Conservation (phyloP, 2,329 filamentous ascomycete genomes). For the Penicillium sp. region DNA sequence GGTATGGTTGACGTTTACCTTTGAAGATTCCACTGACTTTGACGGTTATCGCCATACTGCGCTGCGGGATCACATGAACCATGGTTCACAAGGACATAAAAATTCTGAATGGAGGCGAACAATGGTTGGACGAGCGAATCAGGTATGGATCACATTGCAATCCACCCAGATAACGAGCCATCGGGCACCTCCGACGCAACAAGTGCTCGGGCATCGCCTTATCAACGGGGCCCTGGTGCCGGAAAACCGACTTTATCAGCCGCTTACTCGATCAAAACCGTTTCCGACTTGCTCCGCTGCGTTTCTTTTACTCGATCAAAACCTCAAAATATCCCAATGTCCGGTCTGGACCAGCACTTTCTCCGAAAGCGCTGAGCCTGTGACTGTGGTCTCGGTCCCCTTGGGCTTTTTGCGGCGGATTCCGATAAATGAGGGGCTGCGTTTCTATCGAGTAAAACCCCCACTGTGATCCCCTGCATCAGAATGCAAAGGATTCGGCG, state of each 20-base stretch:
- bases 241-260: constrained; percentile 13
- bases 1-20: background rate
- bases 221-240: constrained; percentile 7
- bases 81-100: constrained; percentile 2
- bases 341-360: background rate
- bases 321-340: constrained; percentile 3
- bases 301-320: constrained; percentile 22
- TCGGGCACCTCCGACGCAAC: constrained; percentile 33
- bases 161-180: background rate
- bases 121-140: background rate
- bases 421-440: constrained; percentile 11
- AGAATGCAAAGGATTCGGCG: background rate
- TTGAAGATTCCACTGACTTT: background rate
- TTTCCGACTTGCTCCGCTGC: background rate
- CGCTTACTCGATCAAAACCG: constrained; percentile 33
- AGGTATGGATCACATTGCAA: background rate
- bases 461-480: background rate
- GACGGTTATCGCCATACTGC: background rate
- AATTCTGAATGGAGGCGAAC: background rate
- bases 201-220: constrained; percentile 8
- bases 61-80: constrained; percentile 1
- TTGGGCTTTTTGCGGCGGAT: constrained; percentile 6
- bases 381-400: background rate
- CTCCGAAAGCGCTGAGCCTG: constrained; percentile 3
- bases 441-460: constrained; percentile 14